Evolutionary conservation across 345 rosid genomes (phyloP), one percentile per base, ranked within the genome.

Genomic region (Lenwebbia sp.): DNA sequence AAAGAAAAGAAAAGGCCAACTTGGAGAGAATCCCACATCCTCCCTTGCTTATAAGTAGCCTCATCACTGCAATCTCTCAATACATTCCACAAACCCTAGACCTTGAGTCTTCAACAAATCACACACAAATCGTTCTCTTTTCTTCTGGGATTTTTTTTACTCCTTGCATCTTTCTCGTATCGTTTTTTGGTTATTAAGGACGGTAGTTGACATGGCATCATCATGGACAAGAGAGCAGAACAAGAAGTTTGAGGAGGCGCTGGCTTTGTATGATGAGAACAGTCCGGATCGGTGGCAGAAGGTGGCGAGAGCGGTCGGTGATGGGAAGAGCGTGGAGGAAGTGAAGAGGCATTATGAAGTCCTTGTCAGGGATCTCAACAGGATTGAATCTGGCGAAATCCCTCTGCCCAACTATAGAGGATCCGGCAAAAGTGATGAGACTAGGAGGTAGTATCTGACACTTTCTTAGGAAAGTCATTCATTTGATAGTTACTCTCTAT

Each of bases 271-370:
- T 37, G 84, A 86, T 56, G 55, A 86, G 84, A 81, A 88, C 82
- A 86, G 83, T 54, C 84, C 86, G 8, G 86, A 88, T 41, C 84
- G 88, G 5, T 88, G 88, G 89, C 55, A 86, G 26, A 88, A 84
- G 47, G 84, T 88, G 3, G 89, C 89, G 28, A 56, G 40, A 60
- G 86, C 84, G 13, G 89, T 88, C 21, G 89, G 84, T 33, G 78
- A 70, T 70, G 84, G 86, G 37, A 88, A 83, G 60, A 83, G 88
- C 8, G 84, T 30, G 25, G 89, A 86, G 82, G 89, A 88, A 10
- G 89, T 88, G 84, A 86, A 62, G 88, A 88, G 82, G 84, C 89
- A 88, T 22, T 88, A 88, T 51, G 86, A 75, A 74, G 50, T n/a
- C 41, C 89, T 88, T 17, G 84, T 83, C 25, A 86, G 83, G 85